Evolutionary conservation across 257 asterid genomes (phyloP).

Genomic region (Rehmannia glutinosa): DNA sequence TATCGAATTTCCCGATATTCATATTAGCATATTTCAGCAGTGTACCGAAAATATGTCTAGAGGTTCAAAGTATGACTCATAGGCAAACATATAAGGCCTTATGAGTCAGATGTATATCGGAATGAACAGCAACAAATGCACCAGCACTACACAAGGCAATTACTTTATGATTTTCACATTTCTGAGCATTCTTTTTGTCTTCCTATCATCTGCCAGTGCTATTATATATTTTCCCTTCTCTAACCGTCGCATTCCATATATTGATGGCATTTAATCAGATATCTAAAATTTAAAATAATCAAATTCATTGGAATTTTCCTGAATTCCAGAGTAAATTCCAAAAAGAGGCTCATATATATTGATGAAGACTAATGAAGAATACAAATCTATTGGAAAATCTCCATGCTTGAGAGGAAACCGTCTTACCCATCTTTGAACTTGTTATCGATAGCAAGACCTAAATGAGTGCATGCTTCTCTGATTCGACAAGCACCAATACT

Average conservation of each 20-base stretch:
- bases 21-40: not conserved
- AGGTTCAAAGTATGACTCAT: not conserved
- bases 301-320: not conserved
- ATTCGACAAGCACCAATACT: slow-evolving; percentile 45
- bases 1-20: not conserved
- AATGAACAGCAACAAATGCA: no score
- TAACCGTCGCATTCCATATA: no score
- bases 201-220: no score
- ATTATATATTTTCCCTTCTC: no score
- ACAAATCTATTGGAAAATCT: not conserved
- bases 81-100: not conserved
- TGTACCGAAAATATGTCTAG: no score
- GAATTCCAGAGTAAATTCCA: not conserved
- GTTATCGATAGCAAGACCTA: slow-evolving; percentile 17
- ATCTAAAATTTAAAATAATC: not conserved
- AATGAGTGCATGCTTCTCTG: slow-evolving; percentile 12
- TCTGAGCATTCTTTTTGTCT: no score
- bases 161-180: no score
- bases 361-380: not conserved
- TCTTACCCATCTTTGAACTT: slow-evolving; percentile 29
- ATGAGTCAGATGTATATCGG: no score
- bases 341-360: not conserved
- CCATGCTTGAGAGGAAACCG: not conserved
- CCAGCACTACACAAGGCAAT: no score
- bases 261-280: no score